phyloP scores from a whole-genome alignment of 2,329 filamentous ascomycete genomes.

The Colletotrichum sp. region DNA sequence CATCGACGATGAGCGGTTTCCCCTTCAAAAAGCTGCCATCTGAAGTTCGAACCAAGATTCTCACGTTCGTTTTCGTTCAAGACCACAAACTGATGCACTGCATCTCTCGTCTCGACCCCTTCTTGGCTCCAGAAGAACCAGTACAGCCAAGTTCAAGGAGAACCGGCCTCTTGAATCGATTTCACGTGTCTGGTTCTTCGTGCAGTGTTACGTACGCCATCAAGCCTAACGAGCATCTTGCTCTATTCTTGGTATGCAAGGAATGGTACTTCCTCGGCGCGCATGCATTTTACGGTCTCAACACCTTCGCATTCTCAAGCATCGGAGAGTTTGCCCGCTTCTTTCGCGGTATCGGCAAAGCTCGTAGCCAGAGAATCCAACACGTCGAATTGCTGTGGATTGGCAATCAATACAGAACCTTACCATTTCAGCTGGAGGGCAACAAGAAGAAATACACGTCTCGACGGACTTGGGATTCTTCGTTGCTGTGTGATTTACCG shows the following conservation, averaged over 20 bases:
- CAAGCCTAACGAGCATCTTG: conserved; percentile 40
- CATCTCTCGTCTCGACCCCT: conserved; percentile 49
- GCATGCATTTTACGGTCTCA: conserved; percentile 53
- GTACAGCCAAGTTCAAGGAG: neutral
- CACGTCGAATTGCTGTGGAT: conserved; percentile 49
- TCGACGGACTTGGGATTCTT: conserved; percentile 39
- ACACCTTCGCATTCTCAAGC: conserved; percentile 58
- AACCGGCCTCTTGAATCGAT: conserved; percentile 37
- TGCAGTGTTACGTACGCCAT: conserved; percentile 37
- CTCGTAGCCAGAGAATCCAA: conserved; percentile 45
- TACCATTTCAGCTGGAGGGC: conserved; percentile 13
- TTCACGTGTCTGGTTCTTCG: conserved; percentile 38
- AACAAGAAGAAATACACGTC: conserved; percentile 34
- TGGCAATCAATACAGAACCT: conserved; percentile 36
- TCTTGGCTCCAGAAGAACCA: conserved; percentile 23
- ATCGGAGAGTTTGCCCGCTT: conserved; percentile 57
- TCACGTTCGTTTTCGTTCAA: conserved; percentile 41
- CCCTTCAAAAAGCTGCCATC: conserved; percentile 35
- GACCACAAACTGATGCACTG: conserved; percentile 41
- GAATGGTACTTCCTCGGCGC: conserved; percentile 43
- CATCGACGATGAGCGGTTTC: conserved; percentile 8
- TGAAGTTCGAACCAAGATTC: conserved; percentile 37
- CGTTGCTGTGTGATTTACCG: conserved; percentile 36
- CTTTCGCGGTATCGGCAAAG: conserved; percentile 41
- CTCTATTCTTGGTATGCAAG: conserved; percentile 43